Evolutionary conservation across 176 grass and related monocot species (phyloP), one percentile per base, ranked within the genome.

Genomic region (Raddia guianensis): DNA sequence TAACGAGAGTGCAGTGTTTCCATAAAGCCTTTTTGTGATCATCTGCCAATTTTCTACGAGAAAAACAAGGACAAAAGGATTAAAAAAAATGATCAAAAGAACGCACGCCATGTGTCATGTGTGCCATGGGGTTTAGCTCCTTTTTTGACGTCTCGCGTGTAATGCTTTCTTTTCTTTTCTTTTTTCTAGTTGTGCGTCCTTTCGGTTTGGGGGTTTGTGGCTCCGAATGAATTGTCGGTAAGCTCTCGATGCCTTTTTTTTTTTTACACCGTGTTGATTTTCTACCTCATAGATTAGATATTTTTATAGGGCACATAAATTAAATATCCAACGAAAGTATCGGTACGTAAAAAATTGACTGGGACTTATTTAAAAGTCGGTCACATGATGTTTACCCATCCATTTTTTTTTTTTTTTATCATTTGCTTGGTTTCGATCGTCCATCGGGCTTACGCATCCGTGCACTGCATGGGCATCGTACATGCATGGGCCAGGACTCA

Each of bases 71-170:
- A 27, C 27, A 27, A 11, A 51, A 12, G 2, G 62, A 27, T 27
- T 0, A 27, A 14, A 67, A 73, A 73, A 64, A 66, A 15, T 2
- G 57, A 46, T 52, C 13, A 67, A 75, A 59, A 77, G 2, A 14
- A 83, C 18, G 12, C 14, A 87, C 18, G 12, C 14, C 66, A 72
- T 70, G 40, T 49, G 7, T 75, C 43, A 59, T 76, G 60, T 27
- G 60, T 80, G 35, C 47, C 75, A 72, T 58, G 15, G 20, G 20
- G 33, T 49, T 49, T 77, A 68, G 18, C 37, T 49, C 50, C 19
- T 81, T 18, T 53, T 86, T 76, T 72, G 72, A 77, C 79, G 49
- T 63, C 67, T 77, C 49, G 48, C 6, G 49, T 71, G 48, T 73
- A 82, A 82, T 57, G 40, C 56, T 65, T 77, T 77, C 65, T 34